phyloP scores from a whole-genome alignment of 2,329 filamentous ascomycete species.

The Clonostachys sp. region DNA sequence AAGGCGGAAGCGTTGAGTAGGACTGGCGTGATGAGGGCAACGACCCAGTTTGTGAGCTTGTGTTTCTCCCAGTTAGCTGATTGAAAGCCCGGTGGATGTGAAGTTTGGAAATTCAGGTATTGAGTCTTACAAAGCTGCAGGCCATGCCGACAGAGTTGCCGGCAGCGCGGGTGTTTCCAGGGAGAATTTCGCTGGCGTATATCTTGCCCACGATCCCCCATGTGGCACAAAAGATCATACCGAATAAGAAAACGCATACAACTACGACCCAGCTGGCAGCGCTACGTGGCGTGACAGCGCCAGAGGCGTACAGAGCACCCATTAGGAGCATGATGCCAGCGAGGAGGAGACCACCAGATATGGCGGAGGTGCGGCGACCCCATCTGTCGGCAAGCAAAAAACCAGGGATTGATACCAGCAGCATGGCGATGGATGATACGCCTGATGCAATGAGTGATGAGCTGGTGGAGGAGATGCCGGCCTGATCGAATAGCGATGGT shows the following conservation, averaged over 20 bases:
- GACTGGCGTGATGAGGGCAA: constrained; percentile 32
- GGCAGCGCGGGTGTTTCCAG: constrained; percentile 45
- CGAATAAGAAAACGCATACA: constrained; percentile 42
- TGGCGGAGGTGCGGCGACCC: constrained; percentile 48
- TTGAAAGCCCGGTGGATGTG: background rate
- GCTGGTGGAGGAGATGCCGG: constrained; percentile 47
- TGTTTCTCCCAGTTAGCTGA: background rate
- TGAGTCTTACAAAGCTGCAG: constrained; percentile 13
- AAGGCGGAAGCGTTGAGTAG: constrained; percentile 25
- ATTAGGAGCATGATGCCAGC: constrained; percentile 48
- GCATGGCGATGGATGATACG: constrained; percentile 53
- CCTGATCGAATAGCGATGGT: constrained; percentile 53
- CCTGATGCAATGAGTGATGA: constrained; percentile 58
- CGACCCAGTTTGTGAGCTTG: constrained; percentile 26
- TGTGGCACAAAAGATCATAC: constrained; percentile 36
- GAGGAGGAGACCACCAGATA: constrained; percentile 47
- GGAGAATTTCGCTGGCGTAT: constrained; percentile 55
- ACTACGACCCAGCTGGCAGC: constrained; percentile 45
- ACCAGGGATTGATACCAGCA: constrained; percentile 51
- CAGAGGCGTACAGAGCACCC: constrained; percentile 43
- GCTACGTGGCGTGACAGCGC: constrained; percentile 30
- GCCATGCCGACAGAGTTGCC: constrained; percentile 45
- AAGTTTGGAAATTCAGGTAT: background rate
- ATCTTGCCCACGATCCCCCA: constrained; percentile 54
- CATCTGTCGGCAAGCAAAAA: constrained; percentile 52